Evolutionary conservation across 169 alveolate genomes (phyloP).

Genomic region (Plasmodium adleri): DNA sequence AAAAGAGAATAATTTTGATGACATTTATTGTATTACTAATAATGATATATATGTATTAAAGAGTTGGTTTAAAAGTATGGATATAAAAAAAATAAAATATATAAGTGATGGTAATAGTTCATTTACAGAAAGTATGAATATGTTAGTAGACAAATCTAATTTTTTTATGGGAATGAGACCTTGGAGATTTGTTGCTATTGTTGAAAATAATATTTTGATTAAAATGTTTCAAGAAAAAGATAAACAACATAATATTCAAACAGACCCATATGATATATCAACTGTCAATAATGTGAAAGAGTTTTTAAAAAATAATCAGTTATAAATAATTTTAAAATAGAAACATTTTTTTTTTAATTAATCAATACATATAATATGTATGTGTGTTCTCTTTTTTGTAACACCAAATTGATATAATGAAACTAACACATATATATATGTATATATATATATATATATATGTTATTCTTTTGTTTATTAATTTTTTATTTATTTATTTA

Average conservation of each 20-base stretch:
- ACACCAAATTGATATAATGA: too few species aligned
- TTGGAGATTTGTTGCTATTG: constrained; percentile 82
- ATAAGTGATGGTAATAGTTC: constrained; percentile 82
- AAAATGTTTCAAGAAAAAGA: constrained; percentile 81
- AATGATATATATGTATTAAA: constrained; percentile 82
- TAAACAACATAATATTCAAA: constrained; percentile 75
- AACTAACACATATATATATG: too few species aligned
- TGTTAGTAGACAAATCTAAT: constrained; percentile 81
- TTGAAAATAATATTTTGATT: constrained; percentile 78
- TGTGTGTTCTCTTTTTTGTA: too few species aligned
- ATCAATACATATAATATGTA: too few species aligned
- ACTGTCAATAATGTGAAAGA: constrained; percentile 73
- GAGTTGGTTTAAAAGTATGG: constrained; percentile 79
- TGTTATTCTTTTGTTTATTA: too few species aligned
- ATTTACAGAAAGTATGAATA: constrained; percentile 81
- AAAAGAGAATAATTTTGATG: constrained; percentile 78
- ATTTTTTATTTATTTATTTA: too few species aligned
- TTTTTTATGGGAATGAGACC: constrained; percentile 84
- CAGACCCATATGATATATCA: constrained; percentile 81
- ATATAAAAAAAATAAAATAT: constrained; percentile 74
- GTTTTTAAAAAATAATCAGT: constrained; percentile 62
- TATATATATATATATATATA: too few species aligned
- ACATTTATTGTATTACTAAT: constrained; percentile 81
- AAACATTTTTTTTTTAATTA: neutral
- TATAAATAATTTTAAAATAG: neutral